phyloP scores from a whole-genome alignment of 441 rosid species.

The Biscutella laevigata region DNA sequence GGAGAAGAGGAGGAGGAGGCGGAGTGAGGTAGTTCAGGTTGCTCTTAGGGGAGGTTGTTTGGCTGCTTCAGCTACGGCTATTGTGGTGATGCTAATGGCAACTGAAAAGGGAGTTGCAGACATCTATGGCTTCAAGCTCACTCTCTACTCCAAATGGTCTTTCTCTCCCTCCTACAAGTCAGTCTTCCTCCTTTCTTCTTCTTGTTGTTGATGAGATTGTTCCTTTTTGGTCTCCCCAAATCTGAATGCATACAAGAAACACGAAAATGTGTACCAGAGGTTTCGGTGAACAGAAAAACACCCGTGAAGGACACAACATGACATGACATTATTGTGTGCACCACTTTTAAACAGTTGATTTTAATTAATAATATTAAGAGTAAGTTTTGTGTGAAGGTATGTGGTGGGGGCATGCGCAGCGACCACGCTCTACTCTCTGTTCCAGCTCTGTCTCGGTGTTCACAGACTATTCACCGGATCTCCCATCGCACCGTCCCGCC shows the following conservation, averaged over 20 bases:
- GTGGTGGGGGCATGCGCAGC: slow-evolving; percentile 25
- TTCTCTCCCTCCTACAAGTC: slow-evolving; percentile 65
- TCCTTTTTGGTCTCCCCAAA: not conserved
- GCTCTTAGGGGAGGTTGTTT: slow-evolving; percentile 44
- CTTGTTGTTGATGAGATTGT: not conserved
- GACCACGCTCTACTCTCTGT: slow-evolving; percentile 18
- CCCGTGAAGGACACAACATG: slow-evolving; percentile 29
- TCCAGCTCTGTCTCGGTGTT: slow-evolving; percentile 22
- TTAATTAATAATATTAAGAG: not conserved
- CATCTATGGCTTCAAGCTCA: slow-evolving; percentile 55
- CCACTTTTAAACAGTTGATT: not conserved
- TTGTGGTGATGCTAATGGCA: slow-evolving; percentile 65
- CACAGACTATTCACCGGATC: slow-evolving; percentile 24
- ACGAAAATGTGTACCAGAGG: not conserved
- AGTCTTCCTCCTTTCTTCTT: slow-evolving; percentile 18
- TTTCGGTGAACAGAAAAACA: slow-evolving; percentile 35
- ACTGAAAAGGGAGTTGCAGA: slow-evolving; percentile 40
- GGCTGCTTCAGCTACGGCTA: slow-evolving; percentile 41
- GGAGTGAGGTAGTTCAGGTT: slow-evolving; percentile 33
- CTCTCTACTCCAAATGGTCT: slow-evolving; percentile 64
- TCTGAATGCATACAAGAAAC: not conserved
- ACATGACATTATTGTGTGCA: slow-evolving; percentile 16
- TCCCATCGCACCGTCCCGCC: slow-evolving; percentile 38
- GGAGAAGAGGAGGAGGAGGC: slow-evolving; percentile 28
- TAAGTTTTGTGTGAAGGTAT: slow-evolving; percentile 21